phyloP scores from a whole-genome alignment of 495 filamentous ascomycete genomes.

The Aspergillus steynii region DNA sequence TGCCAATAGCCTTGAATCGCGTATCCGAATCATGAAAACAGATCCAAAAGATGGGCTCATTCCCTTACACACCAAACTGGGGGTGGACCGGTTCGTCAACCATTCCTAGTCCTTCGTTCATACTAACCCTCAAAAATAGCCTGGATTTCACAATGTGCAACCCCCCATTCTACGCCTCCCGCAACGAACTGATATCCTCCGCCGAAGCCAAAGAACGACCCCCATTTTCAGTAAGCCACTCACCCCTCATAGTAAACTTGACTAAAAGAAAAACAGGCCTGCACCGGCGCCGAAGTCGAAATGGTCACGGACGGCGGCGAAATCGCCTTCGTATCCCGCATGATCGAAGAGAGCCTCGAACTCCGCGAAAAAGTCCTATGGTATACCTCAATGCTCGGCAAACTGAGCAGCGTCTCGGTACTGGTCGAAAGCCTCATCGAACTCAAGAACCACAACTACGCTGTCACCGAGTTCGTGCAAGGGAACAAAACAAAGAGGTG shows the following conservation, averaged over 20 bases:
- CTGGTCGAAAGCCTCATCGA: constrained; percentile 63
- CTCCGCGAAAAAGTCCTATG: constrained; percentile 67
- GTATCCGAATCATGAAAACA: constrained; percentile 65
- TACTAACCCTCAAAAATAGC: constrained; percentile 15
- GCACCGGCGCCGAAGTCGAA: constrained; percentile 79
- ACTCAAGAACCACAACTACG: constrained; percentile 71
- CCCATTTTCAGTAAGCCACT: constrained; percentile 59
- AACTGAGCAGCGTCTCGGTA: constrained; percentile 65
- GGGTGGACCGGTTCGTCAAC: constrained; percentile 45
- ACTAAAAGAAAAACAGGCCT: constrained; percentile 44
- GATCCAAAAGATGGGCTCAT: constrained; percentile 56
- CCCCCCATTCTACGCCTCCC: constrained; percentile 86
- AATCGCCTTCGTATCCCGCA: constrained; percentile 70
- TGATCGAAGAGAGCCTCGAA: constrained; percentile 70
- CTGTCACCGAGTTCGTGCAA: constrained; percentile 77
- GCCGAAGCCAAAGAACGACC: constrained; percentile 64
- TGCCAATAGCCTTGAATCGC: constrained; percentile 60
- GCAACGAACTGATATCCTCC: constrained; percentile 63
- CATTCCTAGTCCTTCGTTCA: not conserved
- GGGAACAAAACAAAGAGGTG: constrained; percentile 81
- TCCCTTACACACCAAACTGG: constrained; percentile 46
- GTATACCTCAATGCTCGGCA: constrained; percentile 93
- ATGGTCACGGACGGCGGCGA: constrained; percentile 90
- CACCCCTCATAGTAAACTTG: not conserved
- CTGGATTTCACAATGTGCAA: constrained; percentile 94